Base-by-base conservation (phyloP, 1,284 basidiomycete genomes). In the Coniophora puteana region DNA sequence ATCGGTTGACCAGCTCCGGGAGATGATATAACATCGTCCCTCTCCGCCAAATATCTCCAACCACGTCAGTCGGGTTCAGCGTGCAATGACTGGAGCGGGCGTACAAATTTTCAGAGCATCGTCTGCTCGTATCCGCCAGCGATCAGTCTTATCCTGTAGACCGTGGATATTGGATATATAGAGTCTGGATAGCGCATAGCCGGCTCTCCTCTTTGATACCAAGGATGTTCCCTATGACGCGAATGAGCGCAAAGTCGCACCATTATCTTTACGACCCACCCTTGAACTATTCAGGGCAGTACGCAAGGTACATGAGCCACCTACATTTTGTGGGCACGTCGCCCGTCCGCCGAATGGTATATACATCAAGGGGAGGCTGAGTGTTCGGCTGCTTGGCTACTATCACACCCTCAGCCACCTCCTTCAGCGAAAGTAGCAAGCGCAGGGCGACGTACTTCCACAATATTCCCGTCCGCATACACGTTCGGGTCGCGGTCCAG, bases 81-180 rank as follows among this genome's bases (percentile, higher is more conserved):
- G 22, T 11, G 24, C 24, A 16, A 28, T 31, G 11, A 40, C 44
- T 25, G 22, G 16, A 18, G 14, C 33, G 24, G 24, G 68, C 75
- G 40, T 54, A 88, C 87, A 0, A 71, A 68, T 58, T n/a, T 74
- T 72, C 36, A 95, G 63, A 36, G 76, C 76, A 4, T 83, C 84
- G 48, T 97, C 88, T 2, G 85, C 76, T 30, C 81, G 79, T 46
- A 98, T 80, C 40, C 84, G 66, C 34, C 87, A 79, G 42, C 86
- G 76, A 62, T 98, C 93, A 1, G 83, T 80, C 57, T 94, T 93
- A 62, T 97, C 93, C 63, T 96, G 90, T n/a, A 98, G 71, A 18
- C 83, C 82, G 47, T 89, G 75, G 14, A 85, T 68, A 62, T 95
- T 95, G 66, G 53, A 86, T 89, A 94, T 94, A 98, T 8, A 98